Evolutionary conservation across 495 filamentous ascomycete species (phyloP).

Genomic region (Viridothelium virens): DNA sequence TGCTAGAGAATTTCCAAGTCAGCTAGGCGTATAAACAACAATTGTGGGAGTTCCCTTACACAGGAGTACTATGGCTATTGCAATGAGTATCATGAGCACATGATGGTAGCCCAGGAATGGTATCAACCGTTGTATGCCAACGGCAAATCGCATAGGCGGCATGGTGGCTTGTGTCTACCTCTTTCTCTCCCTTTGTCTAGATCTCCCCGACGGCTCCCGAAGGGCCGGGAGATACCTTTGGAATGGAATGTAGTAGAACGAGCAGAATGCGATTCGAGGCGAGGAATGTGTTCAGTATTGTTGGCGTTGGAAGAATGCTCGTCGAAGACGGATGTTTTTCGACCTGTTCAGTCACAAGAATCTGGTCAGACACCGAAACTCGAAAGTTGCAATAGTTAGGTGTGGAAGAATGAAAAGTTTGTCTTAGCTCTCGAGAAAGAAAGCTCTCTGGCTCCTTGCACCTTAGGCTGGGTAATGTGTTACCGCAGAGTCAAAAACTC

Average conservation of each 20-base stretch:
- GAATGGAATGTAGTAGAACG: background rate
- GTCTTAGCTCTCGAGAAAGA: conserved; percentile 10
- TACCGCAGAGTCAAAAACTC: background rate
- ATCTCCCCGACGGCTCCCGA: conserved; percentile 34
- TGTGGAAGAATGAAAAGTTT: conserved; percentile 9
- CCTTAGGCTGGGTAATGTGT: conserved; percentile 9
- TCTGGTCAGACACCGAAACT: background rate
- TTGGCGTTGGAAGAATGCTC: background rate
- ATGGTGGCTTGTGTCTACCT: conserved; percentile 29
- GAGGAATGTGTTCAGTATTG: background rate
- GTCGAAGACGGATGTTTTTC: background rate
- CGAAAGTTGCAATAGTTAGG: background rate
- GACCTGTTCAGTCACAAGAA: background rate
- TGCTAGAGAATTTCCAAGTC: conserved; percentile 41
- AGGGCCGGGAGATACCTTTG: conserved; percentile 28
- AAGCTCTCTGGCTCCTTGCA: conserved; percentile 1
- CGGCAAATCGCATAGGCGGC: conserved; percentile 36
- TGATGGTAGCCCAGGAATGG: conserved; percentile 98
- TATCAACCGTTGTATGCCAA: conserved; percentile 51
- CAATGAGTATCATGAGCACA: conserved; percentile 95
- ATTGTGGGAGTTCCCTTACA: conserved; percentile 53
- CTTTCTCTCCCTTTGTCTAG: conserved; percentile 15
- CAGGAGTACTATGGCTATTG: conserved; percentile 84
- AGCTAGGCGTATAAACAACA: background rate
- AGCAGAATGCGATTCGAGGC: background rate